Evolutionary conservation across 164 flowering plant genomes (phyloP).

Genomic region (Protea cynaroides): DNA sequence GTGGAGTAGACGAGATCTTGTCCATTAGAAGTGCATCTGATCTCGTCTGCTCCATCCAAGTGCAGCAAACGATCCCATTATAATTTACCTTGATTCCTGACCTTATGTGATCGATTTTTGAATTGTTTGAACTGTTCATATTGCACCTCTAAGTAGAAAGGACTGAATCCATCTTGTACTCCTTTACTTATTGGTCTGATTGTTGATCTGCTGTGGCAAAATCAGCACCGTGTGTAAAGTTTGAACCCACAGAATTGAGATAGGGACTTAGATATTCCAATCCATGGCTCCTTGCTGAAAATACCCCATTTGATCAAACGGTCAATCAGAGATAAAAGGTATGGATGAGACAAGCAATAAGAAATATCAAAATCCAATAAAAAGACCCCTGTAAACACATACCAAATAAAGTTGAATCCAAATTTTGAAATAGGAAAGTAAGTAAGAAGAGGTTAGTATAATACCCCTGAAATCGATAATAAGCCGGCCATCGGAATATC

Average conservation of each 20-base stretch:
- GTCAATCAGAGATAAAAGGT: too few species aligned
- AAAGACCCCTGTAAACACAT: too few species aligned
- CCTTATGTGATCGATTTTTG: neutral
- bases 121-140: neutral
- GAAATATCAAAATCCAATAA: too few species aligned
- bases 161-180: slow-evolving; percentile 41
- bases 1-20: too few species aligned
- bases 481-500: slow-evolving; percentile 46
- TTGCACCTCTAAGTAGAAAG: slow-evolving; percentile 44
- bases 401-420: too few species aligned
- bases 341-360: too few species aligned
- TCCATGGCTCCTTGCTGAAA: slow-evolving; percentile 25
- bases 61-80: too few species aligned
- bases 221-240: slow-evolving; percentile 46
- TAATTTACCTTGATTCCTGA: neutral
- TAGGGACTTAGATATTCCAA: slow-evolving; percentile 39
- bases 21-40: too few species aligned
- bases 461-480: slow-evolving; percentile 49
- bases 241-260: slow-evolving; percentile 39
- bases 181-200: slow-evolving; percentile 40
- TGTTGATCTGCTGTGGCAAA: slow-evolving; percentile 54
- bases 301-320: neutral
- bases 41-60: too few species aligned
- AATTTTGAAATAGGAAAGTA: too few species aligned
- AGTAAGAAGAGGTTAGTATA: too few species aligned